A percentile compares a stretch with the other conserved stretches of the same genome.
Conservation (phyloP, 75 land plant genomes). For the Picea sitchensis region DNA sequence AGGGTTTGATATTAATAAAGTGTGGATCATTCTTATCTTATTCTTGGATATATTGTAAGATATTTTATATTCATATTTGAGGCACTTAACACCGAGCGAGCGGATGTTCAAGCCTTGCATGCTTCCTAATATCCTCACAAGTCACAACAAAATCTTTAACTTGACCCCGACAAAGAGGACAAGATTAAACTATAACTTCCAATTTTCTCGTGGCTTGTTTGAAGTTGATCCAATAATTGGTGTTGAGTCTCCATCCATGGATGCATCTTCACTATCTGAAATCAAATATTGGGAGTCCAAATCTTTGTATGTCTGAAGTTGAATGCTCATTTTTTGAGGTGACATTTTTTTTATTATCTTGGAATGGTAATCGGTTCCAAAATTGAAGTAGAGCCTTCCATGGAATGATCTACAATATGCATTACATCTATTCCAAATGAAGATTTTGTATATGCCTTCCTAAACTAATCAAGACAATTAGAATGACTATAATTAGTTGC, state of each 20-base stretch:
- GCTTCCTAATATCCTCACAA: conserved; percentile 63
- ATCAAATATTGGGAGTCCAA: not conserved
- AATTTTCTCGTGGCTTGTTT: conserved; percentile 17
- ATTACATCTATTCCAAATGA: conserved; percentile 12
- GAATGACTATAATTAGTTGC: conserved; percentile 41
- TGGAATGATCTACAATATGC: not conserved
- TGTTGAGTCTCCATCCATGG: conserved; percentile 11
- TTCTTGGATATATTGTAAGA: no score
- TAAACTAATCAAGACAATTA: conserved; percentile 71
- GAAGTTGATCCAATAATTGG: not conserved
- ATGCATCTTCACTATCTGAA: conserved; percentile 16
- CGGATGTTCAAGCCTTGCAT: conserved; percentile 58
- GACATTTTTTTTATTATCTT: not conserved
- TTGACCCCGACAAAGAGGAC: conserved; percentile 78
- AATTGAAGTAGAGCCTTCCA: conserved; percentile 1
- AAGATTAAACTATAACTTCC: conserved; percentile 40
- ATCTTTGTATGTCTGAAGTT: not conserved
- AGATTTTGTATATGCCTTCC: conserved; percentile 51
- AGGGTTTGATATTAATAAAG: no score
- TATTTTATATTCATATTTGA: no score
- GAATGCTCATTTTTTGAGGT: conserved; percentile 6
- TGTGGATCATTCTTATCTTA: no score
- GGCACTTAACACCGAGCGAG: conserved; percentile 41
- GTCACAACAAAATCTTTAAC: conserved; percentile 67
- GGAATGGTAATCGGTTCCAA: not conserved